phyloP scores from a whole-genome alignment of 1,284 basidiomycete genomes.

The Rhodotorula sp. region DNA sequence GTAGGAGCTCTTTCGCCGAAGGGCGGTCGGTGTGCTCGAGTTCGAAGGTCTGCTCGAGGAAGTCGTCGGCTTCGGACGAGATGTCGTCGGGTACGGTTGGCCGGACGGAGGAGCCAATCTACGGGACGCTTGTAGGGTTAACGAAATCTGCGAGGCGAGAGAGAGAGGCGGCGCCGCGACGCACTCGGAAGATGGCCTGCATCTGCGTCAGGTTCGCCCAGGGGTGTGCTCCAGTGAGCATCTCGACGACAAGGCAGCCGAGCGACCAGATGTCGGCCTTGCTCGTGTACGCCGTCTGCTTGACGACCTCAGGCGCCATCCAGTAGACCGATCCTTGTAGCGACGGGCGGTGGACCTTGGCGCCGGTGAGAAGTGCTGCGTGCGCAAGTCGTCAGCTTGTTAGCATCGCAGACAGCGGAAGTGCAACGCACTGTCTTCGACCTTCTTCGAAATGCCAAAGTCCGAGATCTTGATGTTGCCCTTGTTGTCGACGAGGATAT shows the following conservation, averaged over 20 bases:
- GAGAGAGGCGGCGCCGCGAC: slow-evolving; percentile 25
- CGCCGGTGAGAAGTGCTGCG: slow-evolving; percentile 70
- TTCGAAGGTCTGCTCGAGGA: slow-evolving; percentile 80
- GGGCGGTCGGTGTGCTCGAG: slow-evolving; percentile 79
- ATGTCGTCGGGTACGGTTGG: slow-evolving; percentile 86
- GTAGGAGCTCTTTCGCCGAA: slow-evolving; percentile 69
- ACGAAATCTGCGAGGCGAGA: not conserved
- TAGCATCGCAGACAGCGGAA: too few species aligned
- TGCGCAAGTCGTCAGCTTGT: not conserved
- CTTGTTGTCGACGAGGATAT: slow-evolving; percentile 97
- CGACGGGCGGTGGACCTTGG: slow-evolving; percentile 79
- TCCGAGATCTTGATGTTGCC: slow-evolving; percentile 98
- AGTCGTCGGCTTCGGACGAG: slow-evolving; percentile 75
- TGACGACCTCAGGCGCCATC: slow-evolving; percentile 99
- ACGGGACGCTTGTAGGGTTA: slow-evolving; percentile 1
- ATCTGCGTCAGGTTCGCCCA: slow-evolving; percentile 98
- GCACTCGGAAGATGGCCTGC: slow-evolving; percentile 94
- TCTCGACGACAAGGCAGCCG: slow-evolving; percentile 95
- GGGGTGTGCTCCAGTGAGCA: slow-evolving; percentile 96
- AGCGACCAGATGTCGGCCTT: slow-evolving; percentile 99
- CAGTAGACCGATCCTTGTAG: slow-evolving; percentile 97
- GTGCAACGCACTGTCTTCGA: slow-evolving; percentile 76
- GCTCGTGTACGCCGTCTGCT: slow-evolving; percentile 86
- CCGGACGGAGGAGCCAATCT: slow-evolving; percentile 83
- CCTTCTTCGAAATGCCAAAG: slow-evolving; percentile 98